phyloP scores from a whole-genome alignment of 2,329 filamentous ascomycete species.

The Elsinoe necatrix region DNA sequence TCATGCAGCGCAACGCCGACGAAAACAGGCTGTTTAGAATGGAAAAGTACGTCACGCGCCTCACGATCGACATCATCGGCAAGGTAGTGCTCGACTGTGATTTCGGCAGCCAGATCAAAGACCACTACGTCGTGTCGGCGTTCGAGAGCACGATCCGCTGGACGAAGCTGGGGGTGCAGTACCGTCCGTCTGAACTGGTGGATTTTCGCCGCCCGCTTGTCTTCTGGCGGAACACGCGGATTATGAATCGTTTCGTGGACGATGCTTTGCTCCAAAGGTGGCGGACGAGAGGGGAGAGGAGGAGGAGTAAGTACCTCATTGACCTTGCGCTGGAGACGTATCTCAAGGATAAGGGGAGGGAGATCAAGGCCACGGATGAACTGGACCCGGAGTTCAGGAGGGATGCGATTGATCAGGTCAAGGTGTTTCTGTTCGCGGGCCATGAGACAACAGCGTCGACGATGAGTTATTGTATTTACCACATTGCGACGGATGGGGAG shows the following conservation, averaged over 20 bases:
- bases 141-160: conserved; percentile 32
- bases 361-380: conserved; percentile 22
- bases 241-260: conserved; percentile 30
- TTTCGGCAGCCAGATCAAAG: conserved; percentile 29
- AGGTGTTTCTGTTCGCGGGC: conserved; percentile 37
- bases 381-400: conserved; percentile 32
- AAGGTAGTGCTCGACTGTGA: conserved; percentile 33
- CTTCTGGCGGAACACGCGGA: conserved; percentile 29
- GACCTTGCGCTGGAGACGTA: conserved; percentile 32
- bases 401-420: conserved; percentile 31
- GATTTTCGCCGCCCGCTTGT: conserved; percentile 32
- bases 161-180: conserved; percentile 28
- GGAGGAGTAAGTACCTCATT: conserved; percentile 29
- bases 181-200: conserved; percentile 31
- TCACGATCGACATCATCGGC: conserved; percentile 38
- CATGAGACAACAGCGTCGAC: conserved; percentile 36
- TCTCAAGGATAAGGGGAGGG: conserved; percentile 28
- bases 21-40: conserved; percentile 33
- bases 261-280: conserved; percentile 33
- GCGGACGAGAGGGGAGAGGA: conserved; percentile 25
- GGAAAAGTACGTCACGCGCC: conserved; percentile 33
- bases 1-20: conserved; percentile 30
- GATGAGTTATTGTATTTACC: conserved; percentile 34
- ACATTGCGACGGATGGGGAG: conserved; percentile 31
- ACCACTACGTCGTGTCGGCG: conserved; percentile 31